phyloP scores from a whole-genome alignment of 2,329 filamentous ascomycete species.

The Colletotrichum sp. region DNA sequence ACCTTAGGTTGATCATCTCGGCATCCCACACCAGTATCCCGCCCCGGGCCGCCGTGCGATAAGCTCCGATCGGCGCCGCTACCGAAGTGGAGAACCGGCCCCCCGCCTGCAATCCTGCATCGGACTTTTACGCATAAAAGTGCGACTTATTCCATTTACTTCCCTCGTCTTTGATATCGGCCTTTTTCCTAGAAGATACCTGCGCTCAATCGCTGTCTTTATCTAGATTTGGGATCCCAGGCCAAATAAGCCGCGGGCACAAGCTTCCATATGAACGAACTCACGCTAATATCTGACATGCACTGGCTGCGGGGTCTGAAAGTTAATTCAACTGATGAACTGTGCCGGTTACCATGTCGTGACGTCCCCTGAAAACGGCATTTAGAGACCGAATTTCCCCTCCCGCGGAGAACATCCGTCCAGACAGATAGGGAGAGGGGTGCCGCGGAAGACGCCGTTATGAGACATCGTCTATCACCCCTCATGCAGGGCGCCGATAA shows the following conservation, averaged over 20 bases:
- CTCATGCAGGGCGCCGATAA: slow-evolving; percentile 1
- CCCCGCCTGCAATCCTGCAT: background rate
- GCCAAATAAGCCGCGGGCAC: background rate
- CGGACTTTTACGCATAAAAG: background rate
- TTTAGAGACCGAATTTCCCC: background rate
- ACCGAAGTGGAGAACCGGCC: background rate
- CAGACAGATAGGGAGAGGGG: background rate
- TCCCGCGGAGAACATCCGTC: background rate
- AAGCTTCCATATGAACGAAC: background rate
- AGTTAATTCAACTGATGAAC: background rate
- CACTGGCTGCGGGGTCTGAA: background rate
- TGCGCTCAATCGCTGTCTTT: background rate
- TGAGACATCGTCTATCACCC: slow-evolving; percentile 1
- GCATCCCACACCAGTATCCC: background rate
- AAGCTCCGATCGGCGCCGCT: background rate
- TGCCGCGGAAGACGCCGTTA: background rate
- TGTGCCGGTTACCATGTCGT: background rate
- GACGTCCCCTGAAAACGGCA: background rate
- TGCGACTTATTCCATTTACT: background rate
- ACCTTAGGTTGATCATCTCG: background rate
- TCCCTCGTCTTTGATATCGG: background rate
- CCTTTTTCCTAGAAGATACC: background rate
- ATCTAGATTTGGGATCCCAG: background rate
- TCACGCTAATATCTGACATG: background rate
- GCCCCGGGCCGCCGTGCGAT: background rate